A percentile compares a stretch with the other conserved stretches of the same genome.
These are phyloP conservation scores for Botrytis hyacinthi DNA, from an alignment of 2,329 filamentous ascomycete genomes.

Conservation along the genomic window DNA sequence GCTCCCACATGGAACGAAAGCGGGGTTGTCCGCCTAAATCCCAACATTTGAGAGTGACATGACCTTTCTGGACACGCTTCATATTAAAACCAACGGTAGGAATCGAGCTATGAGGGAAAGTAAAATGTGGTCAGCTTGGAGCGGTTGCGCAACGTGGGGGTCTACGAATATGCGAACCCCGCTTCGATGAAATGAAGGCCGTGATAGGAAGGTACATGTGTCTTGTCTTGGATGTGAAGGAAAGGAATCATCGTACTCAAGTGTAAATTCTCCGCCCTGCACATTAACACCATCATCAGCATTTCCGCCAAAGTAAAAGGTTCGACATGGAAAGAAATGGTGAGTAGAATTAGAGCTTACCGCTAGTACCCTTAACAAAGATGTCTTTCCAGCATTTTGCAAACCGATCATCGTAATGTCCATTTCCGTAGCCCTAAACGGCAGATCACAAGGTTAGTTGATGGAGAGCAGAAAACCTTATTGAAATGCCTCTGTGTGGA, in stretches of 20 bases:
- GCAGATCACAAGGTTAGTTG: not conserved
- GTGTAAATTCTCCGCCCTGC: slow-evolving; percentile 96
- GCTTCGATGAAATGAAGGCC: slow-evolving; percentile 15
- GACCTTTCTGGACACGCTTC: slow-evolving; percentile 95
- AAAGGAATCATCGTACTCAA: slow-evolving; percentile 71
- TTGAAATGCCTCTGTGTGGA: not conserved
- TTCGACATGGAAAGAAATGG: slow-evolving; percentile 26
- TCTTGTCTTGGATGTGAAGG: not conserved
- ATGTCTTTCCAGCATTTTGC: slow-evolving; percentile 98
- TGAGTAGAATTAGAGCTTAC: slow-evolving; percentile 58
- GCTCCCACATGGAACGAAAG: slow-evolving; percentile 98
- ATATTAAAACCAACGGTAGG: slow-evolving; percentile 99
- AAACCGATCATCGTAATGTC: slow-evolving; percentile 98
- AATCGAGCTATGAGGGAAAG: slow-evolving; percentile 69
- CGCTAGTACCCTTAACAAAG: slow-evolving; percentile 86
- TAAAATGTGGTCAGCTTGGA: slow-evolving; percentile 40
- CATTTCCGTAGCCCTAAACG: slow-evolving; percentile 90
- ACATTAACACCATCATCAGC: slow-evolving; percentile 40
- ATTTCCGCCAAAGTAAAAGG: slow-evolving; percentile 13
- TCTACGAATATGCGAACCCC: slow-evolving; percentile 19
- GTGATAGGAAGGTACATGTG: not conserved
- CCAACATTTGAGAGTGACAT: slow-evolving; percentile 99
- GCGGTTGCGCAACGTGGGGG: slow-evolving; percentile 20
- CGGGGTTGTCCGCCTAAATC: slow-evolving; percentile 95
- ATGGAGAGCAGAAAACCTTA: not conserved